Evolutionary conservation across 2,329 filamentous ascomycete species (phyloP), one percentile per base, ranked within the genome.

Genomic region (Curvularia verruculosa): DNA sequence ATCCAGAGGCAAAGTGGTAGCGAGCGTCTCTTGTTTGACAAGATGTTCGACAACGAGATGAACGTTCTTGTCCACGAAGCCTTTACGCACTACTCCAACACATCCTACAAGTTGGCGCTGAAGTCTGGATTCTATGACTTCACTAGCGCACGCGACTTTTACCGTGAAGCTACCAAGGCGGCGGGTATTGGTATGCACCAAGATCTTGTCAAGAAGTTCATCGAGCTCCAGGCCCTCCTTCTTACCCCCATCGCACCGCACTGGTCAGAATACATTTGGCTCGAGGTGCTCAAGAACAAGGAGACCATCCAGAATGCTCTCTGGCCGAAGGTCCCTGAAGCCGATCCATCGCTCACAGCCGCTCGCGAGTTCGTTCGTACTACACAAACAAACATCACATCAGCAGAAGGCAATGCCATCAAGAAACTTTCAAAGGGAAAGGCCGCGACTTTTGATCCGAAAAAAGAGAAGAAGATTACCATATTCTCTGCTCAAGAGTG

Each of bases 391-490:
- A 93, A 87, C 78, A 92, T 98, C 78, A 92, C 89, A 64, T 91
- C 90, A 26, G 90, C 92, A 6, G 94, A 98, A 80, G 89, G 89
- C 15, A 84, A 84, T 56, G 90, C 92, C 76, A 81, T 90, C 66
- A 96, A 96, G 85, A 92, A 91, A 82, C 89, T 96, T 77, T 88
- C 89, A 65, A 98, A 98, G 83, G 95, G 94, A 78, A 97, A 97
- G 81, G 84, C 87, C 63, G 85, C 86, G 7, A 82, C 84, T 18
- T 98, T 96, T 74, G 93, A 99, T 78, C 92, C 93, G 37, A 92
- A 91, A 79, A 89, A 93, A 79, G 87, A 91, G 61, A 98, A 97
- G 85, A 91, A 90, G 80, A 86, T 98, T 64, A 92, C 89, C 51
- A 89, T 99, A 72, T 97, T 87, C 80, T 85, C 88, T 49, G 91